Evolutionary conservation across 768 basidiomycete genomes (phyloP).

Genomic region (Auriscalpium orientale): DNA sequence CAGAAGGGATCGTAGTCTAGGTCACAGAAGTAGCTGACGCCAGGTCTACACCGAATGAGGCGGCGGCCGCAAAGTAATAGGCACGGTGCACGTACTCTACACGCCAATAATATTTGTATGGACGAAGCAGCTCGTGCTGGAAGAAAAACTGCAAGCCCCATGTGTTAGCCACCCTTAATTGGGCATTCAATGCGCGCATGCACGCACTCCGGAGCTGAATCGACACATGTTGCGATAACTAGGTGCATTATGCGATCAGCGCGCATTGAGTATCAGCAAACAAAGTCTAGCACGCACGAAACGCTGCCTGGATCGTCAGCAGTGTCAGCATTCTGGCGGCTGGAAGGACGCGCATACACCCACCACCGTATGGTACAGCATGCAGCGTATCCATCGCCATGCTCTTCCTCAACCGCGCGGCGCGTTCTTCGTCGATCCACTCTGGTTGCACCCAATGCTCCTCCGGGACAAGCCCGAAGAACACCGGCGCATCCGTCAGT

Average conservation of each 20-base stretch:
- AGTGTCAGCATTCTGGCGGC: no score
- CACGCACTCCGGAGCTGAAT: slow-evolving; percentile 39
- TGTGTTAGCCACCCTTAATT: neutral
- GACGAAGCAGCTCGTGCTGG: slow-evolving; percentile 65
- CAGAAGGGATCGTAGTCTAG: slow-evolving; percentile 59
- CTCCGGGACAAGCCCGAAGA: slow-evolving; percentile 36
- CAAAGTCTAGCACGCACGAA: neutral
- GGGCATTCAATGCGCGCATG: slow-evolving; percentile 5
- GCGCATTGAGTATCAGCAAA: no score
- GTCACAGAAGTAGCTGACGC: slow-evolving; percentile 77
- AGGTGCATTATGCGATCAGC: no score
- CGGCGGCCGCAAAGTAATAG: no score
- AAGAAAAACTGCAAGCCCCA: slow-evolving; percentile 61
- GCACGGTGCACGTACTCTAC: slow-evolving; percentile 53
- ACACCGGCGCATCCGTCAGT: slow-evolving; percentile 26
- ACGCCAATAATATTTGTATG: slow-evolving; percentile 86
- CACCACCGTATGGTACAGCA: slow-evolving; percentile 6
- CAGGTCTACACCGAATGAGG: slow-evolving; percentile 42
- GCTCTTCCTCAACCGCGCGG: slow-evolving; percentile 31
- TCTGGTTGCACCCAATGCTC: slow-evolving; percentile 44
- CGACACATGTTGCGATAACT: slow-evolving; percentile 49
- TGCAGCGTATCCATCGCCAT: slow-evolving; percentile 25
- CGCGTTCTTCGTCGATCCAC: slow-evolving; percentile 44
- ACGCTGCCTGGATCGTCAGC: slow-evolving; percentile 3
- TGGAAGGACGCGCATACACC: neutral